Conservation (phyloP, 164 flowering plant species). For the Amborella trichopoda region DNA sequence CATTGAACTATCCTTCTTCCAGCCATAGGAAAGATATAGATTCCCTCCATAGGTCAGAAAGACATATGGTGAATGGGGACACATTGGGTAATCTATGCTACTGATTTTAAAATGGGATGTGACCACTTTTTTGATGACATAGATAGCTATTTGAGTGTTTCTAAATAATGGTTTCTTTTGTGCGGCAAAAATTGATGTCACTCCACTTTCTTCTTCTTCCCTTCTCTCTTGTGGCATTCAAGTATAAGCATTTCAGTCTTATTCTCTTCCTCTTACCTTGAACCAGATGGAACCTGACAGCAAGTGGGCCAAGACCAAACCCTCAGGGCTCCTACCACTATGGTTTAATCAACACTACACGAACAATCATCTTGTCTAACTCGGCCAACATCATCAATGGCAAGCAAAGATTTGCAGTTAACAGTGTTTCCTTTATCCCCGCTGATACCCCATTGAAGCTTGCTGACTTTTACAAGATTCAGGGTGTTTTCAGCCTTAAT, state of each 20-base stretch:
- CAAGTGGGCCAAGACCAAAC: conserved; percentile 93
- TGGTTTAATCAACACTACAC: conserved; percentile 57
- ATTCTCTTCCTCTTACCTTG: background rate
- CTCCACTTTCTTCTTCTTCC: background rate
- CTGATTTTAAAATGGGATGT: too few relatives aligned
- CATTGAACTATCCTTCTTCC: too few relatives aligned
- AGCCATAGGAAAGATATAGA: too few relatives aligned
- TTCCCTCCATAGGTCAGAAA: too few relatives aligned
- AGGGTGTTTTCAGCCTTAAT: conserved; percentile 51
- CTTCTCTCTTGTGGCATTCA: too few relatives aligned
- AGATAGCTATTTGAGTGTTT: too few relatives aligned
- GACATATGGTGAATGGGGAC: too few relatives aligned
- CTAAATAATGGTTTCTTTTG: too few relatives aligned
- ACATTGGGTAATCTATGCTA: too few relatives aligned
- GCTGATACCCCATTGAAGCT: conserved; percentile 79
- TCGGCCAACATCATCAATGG: conserved; percentile 60
- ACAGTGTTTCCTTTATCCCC: conserved; percentile 67
- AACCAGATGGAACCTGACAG: conserved; percentile 59
- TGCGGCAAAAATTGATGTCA: too few relatives aligned
- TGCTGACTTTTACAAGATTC: conserved; percentile 65
- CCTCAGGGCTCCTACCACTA: conserved; percentile 96
- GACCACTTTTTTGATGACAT: too few relatives aligned
- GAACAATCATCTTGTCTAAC: conserved; percentile 56
- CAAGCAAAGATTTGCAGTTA: conserved; percentile 79
- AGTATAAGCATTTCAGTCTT: too few relatives aligned